Percentiles rank a stretch among this genome's conserved stretches.
These are phyloP conservation scores for Santalum album DNA, from an alignment of 164 flowering plant genomes.

Conservation along the genomic window DNA sequence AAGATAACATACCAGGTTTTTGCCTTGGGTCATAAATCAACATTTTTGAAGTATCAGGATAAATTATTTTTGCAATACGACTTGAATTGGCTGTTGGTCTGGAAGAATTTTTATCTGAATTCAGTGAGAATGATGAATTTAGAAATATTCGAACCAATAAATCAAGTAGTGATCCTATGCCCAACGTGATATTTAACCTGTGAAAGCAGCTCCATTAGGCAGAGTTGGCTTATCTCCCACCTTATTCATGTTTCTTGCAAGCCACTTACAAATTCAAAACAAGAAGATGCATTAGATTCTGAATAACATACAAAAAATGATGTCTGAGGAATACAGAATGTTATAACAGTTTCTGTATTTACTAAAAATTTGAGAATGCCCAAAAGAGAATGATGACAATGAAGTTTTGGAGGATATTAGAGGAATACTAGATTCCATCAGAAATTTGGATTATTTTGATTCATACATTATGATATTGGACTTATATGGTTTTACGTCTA, in stretches of 20 bases:
- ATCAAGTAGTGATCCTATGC: background rate
- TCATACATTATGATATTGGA: too few species aligned
- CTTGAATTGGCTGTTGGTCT: conserved; percentile 28
- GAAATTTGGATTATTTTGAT: too few species aligned
- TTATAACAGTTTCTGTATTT: background rate
- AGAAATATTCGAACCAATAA: background rate
- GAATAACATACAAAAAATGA: background rate
- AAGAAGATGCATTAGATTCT: background rate
- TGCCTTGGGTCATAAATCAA: conserved; percentile 72
- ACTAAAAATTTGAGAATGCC: background rate
- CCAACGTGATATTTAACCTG: conserved; percentile 27
- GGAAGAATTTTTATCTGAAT: conserved; percentile 35
- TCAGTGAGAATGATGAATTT: too few species aligned
- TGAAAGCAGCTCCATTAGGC: conserved; percentile 36
- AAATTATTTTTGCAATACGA: conserved; percentile 42
- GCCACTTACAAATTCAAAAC: conserved; percentile 51
- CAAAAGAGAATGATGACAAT: too few species aligned
- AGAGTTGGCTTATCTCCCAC: conserved; percentile 47
- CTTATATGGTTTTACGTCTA: too few species aligned
- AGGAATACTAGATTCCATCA: too few species aligned
- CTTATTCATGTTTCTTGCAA: conserved; percentile 54
- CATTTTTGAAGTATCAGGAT: conserved; percentile 70
- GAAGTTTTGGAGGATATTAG: too few species aligned
- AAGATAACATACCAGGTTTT: conserved; percentile 39
- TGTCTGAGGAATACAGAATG: background rate